phyloP scores from a whole-genome alignment of 768 basidiomycete species.

The Omphalotus guepiniiformis region DNA sequence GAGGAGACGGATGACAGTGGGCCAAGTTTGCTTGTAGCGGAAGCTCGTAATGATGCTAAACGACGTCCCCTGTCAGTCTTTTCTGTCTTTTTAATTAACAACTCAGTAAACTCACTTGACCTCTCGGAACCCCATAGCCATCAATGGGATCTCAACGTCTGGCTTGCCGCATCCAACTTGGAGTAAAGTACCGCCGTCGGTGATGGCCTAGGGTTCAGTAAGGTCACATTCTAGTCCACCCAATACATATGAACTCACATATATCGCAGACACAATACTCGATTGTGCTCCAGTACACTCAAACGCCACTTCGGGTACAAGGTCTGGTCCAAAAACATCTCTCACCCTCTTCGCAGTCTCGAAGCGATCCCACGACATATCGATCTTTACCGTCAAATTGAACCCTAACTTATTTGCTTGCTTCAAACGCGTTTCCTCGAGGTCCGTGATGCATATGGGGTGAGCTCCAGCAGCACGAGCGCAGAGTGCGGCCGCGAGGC shows the following conservation, averaged over 20 bases:
- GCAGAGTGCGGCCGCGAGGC: conserved; percentile 6
- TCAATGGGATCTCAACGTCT: not conserved
- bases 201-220: not conserved
- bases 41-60: not conserved
- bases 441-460: conserved; percentile 6
- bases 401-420: conserved; percentile 3
- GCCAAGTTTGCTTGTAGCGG: conserved; percentile 3
- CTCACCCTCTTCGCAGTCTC: conserved; percentile 4
- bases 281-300: conserved; percentile 9
- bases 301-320: conserved; percentile 9
- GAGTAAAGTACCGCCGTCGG: not conserved
- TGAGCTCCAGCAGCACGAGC: conserved; percentile 10
- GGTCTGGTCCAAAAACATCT: not conserved
- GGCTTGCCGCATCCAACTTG: conserved; percentile 3
- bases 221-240: not conserved
- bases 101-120: not conserved
- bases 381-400: conserved; percentile 6
- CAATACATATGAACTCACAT: not conserved
- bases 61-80: not conserved
- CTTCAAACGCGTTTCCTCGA: conserved; percentile 6
- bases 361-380: not conserved
- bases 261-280: conserved; percentile 4
- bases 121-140: conserved; percentile 3
- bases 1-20: conserved; percentile 2
- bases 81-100: not conserved